Conservation (phyloP, 2,329 filamentous ascomycete species). For the Pseudocercospora cruenta region DNA sequence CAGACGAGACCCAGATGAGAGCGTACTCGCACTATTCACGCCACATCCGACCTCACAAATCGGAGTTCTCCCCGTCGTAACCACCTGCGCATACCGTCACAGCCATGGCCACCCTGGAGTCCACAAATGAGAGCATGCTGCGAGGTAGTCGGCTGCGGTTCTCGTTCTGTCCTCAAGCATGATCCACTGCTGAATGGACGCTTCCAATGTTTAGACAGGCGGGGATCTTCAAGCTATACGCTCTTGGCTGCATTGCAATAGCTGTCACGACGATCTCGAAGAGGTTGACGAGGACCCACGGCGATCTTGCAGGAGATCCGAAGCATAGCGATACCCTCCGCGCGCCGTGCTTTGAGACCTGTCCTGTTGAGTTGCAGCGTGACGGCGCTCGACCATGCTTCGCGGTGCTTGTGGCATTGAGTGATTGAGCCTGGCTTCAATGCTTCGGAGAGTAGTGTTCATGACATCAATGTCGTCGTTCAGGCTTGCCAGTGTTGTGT, state of each 20-base stretch:
- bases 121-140: too few species aligned
- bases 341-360: neutral
- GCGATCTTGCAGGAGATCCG: neutral
- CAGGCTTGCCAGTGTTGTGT: slow-evolving; percentile 22
- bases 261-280: neutral
- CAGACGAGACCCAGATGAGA: neutral
- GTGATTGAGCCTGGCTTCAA: slow-evolving; percentile 25
- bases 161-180: too few species aligned
- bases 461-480: slow-evolving; percentile 24
- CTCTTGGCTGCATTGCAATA: neutral
- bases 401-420: slow-evolving; percentile 5
- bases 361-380: neutral
- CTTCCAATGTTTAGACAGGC: neutral
- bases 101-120: too few species aligned
- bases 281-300: neutral
- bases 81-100: too few species aligned
- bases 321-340: too few species aligned
- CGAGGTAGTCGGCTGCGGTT: too few species aligned
- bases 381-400: neutral
- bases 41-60: neutral
- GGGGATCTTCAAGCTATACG: too few species aligned
- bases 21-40: neutral
- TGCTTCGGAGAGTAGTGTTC: slow-evolving; percentile 21
- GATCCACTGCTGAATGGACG: too few species aligned
- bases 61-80: neutral